Evolutionary conservation across 805 yeast genomes (phyloP).

Genomic region (Nematodospora valgi): DNA sequence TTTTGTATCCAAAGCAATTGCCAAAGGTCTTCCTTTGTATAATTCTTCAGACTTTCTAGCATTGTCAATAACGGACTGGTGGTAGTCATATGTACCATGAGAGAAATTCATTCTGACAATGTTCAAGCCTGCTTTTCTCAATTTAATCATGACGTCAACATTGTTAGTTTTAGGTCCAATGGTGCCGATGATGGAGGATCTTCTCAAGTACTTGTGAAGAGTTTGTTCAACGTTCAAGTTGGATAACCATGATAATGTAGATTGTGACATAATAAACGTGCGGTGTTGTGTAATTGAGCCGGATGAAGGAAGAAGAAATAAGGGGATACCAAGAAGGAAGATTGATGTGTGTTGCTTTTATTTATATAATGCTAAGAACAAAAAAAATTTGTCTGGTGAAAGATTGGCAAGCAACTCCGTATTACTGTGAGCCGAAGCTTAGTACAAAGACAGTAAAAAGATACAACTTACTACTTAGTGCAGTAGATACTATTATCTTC

Average conservation of each 20-base stretch:
- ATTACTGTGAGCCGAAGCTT: too few relatives aligned
- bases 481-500: too few relatives aligned
- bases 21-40: slow-evolving; percentile 94
- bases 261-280: slow-evolving; percentile 40
- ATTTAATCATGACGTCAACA: slow-evolving; percentile 76
- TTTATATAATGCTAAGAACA: too few relatives aligned
- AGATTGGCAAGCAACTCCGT: too few relatives aligned
- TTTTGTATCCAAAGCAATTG: slow-evolving; percentile 97
- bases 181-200: slow-evolving; percentile 96
- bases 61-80: slow-evolving; percentile 93
- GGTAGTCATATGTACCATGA: slow-evolving; percentile 97
- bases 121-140: slow-evolving; percentile 97
- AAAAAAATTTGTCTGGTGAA: too few relatives aligned
- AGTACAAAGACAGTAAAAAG: too few relatives aligned
- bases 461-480: too few relatives aligned
- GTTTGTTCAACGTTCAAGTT: slow-evolving; percentile 67
- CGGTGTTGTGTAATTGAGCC: background rate
- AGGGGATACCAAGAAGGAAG: background rate
- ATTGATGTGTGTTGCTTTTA: too few relatives aligned
- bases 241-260: slow-evolving; percentile 76
- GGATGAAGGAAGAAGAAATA: background rate
- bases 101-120: slow-evolving; percentile 99
- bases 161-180: slow-evolving; percentile 97
- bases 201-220: slow-evolving; percentile 80
- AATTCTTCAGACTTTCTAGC: slow-evolving; percentile 90